phyloP scores from a whole-genome alignment of 208 protist species.

The Trypanosoma grayi region DNA sequence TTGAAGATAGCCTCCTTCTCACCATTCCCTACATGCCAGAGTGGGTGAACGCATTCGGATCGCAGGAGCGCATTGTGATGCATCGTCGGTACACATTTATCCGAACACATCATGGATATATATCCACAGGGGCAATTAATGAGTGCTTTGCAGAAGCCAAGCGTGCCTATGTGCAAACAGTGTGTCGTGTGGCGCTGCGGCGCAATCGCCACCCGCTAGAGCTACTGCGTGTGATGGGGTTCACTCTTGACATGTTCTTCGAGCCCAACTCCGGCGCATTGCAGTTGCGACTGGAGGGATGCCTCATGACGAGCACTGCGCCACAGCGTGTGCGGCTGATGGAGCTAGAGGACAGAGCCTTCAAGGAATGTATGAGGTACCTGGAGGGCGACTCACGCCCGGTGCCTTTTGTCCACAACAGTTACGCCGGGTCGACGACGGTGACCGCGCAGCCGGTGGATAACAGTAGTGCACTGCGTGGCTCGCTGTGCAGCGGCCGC shows the following conservation, averaged over 20 bases:
- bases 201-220: conserved; percentile 24
- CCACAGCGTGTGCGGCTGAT: conserved; percentile 28
- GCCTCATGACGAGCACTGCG: conserved; percentile 53
- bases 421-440: neutral
- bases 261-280: conserved; percentile 76
- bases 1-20: conserved; percentile 73
- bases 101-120: conserved; percentile 23
- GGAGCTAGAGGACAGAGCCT: conserved; percentile 56
- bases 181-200: conserved; percentile 65
- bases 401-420: neutral
- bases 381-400: conserved; percentile 7
- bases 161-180: conserved; percentile 65
- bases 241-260: conserved; percentile 63
- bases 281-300: conserved; percentile 78
- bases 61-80: conserved; percentile 68
- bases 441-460: neutral
- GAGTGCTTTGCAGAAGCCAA: conserved; percentile 82
- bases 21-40: conserved; percentile 84
- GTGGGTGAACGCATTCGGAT: conserved; percentile 52
- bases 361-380: conserved; percentile 66
- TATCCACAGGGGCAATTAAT: conserved; percentile 57
- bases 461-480: neutral
- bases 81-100: conserved; percentile 58
- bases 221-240: conserved; percentile 54
- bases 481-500: conserved; percentile 6